Conservation (phyloP, 140 eudicot genomes). For the Flaveria floridana region DNA sequence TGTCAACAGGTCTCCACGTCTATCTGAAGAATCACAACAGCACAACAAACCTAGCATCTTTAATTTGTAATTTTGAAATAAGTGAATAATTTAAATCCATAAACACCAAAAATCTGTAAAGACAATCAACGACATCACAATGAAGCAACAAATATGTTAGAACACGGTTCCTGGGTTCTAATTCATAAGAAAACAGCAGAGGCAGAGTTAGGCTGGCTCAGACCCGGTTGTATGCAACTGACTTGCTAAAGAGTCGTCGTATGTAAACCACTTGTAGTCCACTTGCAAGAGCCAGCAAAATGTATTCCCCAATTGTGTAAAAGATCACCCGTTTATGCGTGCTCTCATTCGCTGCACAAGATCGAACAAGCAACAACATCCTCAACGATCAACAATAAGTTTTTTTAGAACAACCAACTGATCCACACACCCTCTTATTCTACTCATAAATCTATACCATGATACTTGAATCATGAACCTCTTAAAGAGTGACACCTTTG, state of each 20-base stretch:
- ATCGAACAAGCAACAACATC: slow-evolving; percentile 4
- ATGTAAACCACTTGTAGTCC: slow-evolving; percentile 82
- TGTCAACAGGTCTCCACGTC: no score
- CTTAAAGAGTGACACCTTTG: no score
- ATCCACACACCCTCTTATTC: no score
- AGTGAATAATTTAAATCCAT: no score
- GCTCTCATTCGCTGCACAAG: slow-evolving; percentile 84
- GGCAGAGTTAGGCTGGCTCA: slow-evolving; percentile 27
- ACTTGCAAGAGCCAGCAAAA: slow-evolving; percentile 75
- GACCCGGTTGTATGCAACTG: slow-evolving; percentile 91
- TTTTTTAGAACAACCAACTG: no score
- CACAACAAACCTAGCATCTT: no score
- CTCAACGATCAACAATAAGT: no score
- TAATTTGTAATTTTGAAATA: no score
- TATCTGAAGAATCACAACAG: no score
- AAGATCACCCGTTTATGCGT: slow-evolving; percentile 78
- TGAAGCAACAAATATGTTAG: slow-evolving; percentile 31
- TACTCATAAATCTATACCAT: no score
- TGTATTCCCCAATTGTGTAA: slow-evolving; percentile 85
- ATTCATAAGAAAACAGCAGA: slow-evolving; percentile 26
- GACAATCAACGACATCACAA: slow-evolving; percentile 12
- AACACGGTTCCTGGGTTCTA: slow-evolving; percentile 38
- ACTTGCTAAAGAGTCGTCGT: slow-evolving; percentile 81
- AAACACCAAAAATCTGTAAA: no score
- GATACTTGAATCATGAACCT: no score